A percentile compares a stretch with the other conserved stretches of the same genome.
Conservation (phyloP, 805 yeast genomes). For the Barnettozyma populi region DNA sequence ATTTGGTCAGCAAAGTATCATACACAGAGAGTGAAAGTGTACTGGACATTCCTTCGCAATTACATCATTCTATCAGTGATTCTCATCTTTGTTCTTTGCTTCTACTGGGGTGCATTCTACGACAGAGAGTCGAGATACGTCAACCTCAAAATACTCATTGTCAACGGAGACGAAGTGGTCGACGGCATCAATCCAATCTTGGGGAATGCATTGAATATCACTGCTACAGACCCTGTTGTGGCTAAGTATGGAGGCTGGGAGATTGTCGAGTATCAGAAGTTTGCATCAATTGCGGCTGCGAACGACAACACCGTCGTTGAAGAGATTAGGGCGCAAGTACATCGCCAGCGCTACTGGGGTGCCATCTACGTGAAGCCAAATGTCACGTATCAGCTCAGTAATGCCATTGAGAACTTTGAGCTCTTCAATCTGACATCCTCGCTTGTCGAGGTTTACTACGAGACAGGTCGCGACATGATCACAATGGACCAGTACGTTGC, state of each 20-base stretch:
- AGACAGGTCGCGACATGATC: slow-evolving; percentile 57
- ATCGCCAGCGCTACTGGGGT: slow-evolving; percentile 55
- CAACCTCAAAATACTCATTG: slow-evolving; percentile 21
- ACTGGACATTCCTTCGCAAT: slow-evolving; percentile 13
- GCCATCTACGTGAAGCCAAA: slow-evolving; percentile 46
- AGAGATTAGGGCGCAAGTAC: slow-evolving; percentile 39
- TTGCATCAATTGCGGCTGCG: slow-evolving; percentile 16
- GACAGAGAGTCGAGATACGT: slow-evolving; percentile 10
- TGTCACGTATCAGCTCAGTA: slow-evolving; percentile 33
- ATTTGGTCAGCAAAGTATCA: neutral
- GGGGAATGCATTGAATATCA: slow-evolving; percentile 11
- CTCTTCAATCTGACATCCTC: slow-evolving; percentile 20
- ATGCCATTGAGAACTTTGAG: slow-evolving; percentile 21
- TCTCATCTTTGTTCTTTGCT: slow-evolving; percentile 22
- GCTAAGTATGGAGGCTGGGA: slow-evolving; percentile 27
- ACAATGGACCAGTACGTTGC: slow-evolving; percentile 39
- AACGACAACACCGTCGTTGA: slow-evolving; percentile 23
- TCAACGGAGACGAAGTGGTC: slow-evolving; percentile 20
- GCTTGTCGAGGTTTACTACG: slow-evolving; percentile 40
- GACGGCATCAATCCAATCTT: slow-evolving; percentile 16
- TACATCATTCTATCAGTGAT: slow-evolving; percentile 22
- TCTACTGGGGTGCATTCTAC: slow-evolving; percentile 31
- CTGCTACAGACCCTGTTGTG: slow-evolving; percentile 4
- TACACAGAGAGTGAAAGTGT: slow-evolving; percentile 15
- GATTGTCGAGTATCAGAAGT: slow-evolving; percentile 19